Base-by-base conservation (phyloP, 192 early-diverging fungal genomes). In the Dissophora globulifera region DNA sequence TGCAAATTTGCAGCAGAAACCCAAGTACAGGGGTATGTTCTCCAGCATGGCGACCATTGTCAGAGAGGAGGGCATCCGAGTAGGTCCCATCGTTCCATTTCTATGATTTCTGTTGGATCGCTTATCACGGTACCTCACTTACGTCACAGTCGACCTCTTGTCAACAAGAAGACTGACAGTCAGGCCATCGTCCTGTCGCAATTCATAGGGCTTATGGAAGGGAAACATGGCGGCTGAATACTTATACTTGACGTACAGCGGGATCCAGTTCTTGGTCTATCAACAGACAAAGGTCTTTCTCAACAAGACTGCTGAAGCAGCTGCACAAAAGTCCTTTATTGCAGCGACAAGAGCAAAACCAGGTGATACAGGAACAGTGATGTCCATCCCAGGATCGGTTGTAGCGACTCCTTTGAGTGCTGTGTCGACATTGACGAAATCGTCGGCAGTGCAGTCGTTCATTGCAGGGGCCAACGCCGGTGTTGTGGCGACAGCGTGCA, bases 151-250 rank as follows among this genome's bases (percentile, higher is more conserved):
- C 13, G 6, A 9, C 7, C 13, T 6, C 6, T 13, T 38, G 35
- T 6, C 7, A 38, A 6, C 35, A 38, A 13, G 13, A 38, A 38
- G 13, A 13, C 35, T 38, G 7, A 38, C 35, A 38, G 13, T 38
- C 13, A 13, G 13, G 35, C 35, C 13, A 51, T n/a, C 22, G 25
- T 51, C 50, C 13, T 30, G 10, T 25, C 0, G n/a, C 17, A 38
- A 35, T 55, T 35, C 22, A 23, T 62, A 89, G 82, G 95, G 90
- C 11, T 79, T 96, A 42, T 99, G 93, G 86, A 97, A 97, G 61
- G 97, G 97, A 27, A 99, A 99, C 60, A 69, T 94, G 69, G 89
- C 95, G 0, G 97, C 97, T 1, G 93, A 94, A 78, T 95, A 93
- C 56, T 83, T 99, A 6, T 99, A 99, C 68, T 68, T 99, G 45